phyloP scores from a whole-genome alignment of 805 yeast genomes.

The Candida glaebosa region DNA sequence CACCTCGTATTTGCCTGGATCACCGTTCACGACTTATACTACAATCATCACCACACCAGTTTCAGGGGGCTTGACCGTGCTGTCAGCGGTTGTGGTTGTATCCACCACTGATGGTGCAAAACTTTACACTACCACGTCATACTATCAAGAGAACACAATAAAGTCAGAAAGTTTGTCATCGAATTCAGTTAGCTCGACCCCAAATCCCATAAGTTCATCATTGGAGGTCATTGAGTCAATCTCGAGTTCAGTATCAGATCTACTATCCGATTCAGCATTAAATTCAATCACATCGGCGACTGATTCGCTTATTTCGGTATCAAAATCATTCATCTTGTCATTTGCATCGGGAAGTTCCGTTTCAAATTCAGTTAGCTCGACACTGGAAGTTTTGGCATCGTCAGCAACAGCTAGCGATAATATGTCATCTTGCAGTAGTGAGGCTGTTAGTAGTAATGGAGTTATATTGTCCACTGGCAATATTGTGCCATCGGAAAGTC shows the following conservation, averaged over 20 bases:
- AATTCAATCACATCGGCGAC: too few relatives aligned
- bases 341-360: too few relatives aligned
- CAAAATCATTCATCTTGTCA: too few relatives aligned
- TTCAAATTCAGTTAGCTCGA: too few relatives aligned
- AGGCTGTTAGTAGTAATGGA: too few relatives aligned
- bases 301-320: too few relatives aligned
- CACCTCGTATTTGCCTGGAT: slow-evolving; percentile 8
- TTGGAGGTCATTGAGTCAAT: slow-evolving; percentile 11
- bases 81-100: slow-evolving; percentile 12
- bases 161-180: slow-evolving; percentile 9
- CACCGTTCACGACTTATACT: slow-evolving; percentile 11
- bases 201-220: slow-evolving; percentile 7
- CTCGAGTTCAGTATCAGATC: slow-evolving; percentile 8
- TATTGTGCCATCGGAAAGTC: too few relatives aligned
- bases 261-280: neutral
- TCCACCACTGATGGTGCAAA: slow-evolving; percentile 14
- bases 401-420: too few relatives aligned
- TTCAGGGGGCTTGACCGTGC: slow-evolving; percentile 12
- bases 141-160: slow-evolving; percentile 1
- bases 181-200: slow-evolving; percentile 8
- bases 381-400: too few relatives aligned
- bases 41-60: slow-evolving; percentile 12
- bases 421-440: too few relatives aligned
- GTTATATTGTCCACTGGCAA: too few relatives aligned
- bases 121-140: slow-evolving; percentile 13